Conservation (phyloP, 176 grass and related monocot genomes). For the Hordeum vulgare region DNA sequence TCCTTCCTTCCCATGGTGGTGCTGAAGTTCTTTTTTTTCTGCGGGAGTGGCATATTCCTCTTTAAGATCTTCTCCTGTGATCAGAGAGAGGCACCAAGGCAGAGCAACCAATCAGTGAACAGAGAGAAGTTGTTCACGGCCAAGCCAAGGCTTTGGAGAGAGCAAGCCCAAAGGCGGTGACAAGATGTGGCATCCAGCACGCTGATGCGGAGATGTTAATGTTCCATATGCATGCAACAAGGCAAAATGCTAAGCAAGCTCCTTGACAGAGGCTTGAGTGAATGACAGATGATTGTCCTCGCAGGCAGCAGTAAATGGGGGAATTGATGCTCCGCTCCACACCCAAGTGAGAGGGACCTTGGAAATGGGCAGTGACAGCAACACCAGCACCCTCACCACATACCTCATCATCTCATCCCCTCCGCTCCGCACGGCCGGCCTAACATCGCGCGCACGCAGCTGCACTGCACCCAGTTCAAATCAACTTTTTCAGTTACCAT, state of each 20-base stretch:
- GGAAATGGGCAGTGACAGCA: slow-evolving; percentile 45
- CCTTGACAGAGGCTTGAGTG: not conserved
- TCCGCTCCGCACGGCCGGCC: not conserved
- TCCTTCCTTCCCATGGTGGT: not conserved
- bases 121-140: not conserved
- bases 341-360: slow-evolving; percentile 26
- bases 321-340: slow-evolving; percentile 37
- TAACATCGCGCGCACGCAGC: not conserved
- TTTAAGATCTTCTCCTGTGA: not conserved
- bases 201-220: slow-evolving; percentile 2
- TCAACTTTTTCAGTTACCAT: slow-evolving; percentile 11
- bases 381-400: slow-evolving; percentile 31
- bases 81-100: not conserved
- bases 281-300: not conserved
- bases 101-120: not conserved
- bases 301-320: slow-evolving; percentile 18
- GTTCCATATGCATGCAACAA: not conserved
- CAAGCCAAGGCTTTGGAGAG: not conserved
- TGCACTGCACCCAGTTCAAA: slow-evolving; percentile 1
- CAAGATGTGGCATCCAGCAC: not conserved
- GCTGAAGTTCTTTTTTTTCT: not conserved
- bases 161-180: slow-evolving; percentile 13
- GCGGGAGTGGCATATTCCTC: not conserved
- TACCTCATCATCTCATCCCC: not conserved
- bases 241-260: not conserved